Conservation (phyloP, 768 basidiomycete species). For the Boletellus sp. region DNA sequence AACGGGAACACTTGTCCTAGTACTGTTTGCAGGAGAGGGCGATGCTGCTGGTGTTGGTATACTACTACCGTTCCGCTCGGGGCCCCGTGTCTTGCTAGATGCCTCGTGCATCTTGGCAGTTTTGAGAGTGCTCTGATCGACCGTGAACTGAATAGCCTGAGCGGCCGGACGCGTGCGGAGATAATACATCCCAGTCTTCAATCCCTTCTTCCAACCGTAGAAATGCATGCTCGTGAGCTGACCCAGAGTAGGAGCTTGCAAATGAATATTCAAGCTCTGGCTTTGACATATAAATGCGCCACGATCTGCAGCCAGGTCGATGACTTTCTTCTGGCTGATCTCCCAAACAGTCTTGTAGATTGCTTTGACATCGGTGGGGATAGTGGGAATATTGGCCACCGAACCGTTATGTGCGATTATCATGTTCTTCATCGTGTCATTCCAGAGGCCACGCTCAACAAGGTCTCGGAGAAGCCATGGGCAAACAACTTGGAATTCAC, state of each 20-base stretch:
- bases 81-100: slow-evolving; percentile 14
- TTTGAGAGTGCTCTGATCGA: slow-evolving; percentile 78
- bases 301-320: slow-evolving; percentile 98
- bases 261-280: slow-evolving; percentile 91
- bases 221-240: slow-evolving; percentile 97
- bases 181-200: slow-evolving; percentile 99
- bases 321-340: slow-evolving; percentile 96
- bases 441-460: slow-evolving; percentile 92
- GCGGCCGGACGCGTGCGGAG: slow-evolving; percentile 92
- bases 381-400: slow-evolving; percentile 79
- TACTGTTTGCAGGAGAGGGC: slow-evolving; percentile 24
- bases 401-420: slow-evolving; percentile 96
- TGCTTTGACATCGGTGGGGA: slow-evolving; percentile 89
- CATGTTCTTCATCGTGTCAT: slow-evolving; percentile 99
- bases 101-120: slow-evolving; percentile 37
- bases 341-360: slow-evolving; percentile 99
- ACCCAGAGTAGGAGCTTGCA: slow-evolving; percentile 83
- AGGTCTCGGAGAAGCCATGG: slow-evolving; percentile 99
- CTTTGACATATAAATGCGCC: slow-evolving; percentile 97
- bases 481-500: slow-evolving; percentile 99
- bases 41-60: slow-evolving; percentile 26
- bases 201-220: slow-evolving; percentile 99
- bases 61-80: slow-evolving; percentile 13
- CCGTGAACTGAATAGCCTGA: slow-evolving; percentile 96
- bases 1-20: slow-evolving; percentile 33